Evolutionary conservation across 164 flowering plant species (phyloP).

Genomic region (Nymphaea thermarum): DNA sequence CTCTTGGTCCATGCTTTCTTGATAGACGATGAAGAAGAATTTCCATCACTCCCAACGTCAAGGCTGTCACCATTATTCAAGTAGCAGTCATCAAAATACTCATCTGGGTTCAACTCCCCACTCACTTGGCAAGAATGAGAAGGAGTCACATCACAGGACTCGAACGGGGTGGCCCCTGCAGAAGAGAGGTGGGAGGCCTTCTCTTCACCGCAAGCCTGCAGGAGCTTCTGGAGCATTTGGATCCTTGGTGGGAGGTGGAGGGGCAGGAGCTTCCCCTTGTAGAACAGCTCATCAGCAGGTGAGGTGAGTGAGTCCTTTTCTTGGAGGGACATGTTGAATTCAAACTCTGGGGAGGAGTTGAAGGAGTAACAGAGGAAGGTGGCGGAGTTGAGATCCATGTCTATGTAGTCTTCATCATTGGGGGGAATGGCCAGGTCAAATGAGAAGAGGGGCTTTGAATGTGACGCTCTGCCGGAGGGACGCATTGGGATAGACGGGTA

Average conservation of each 20-base stretch:
- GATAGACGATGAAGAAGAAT: conserved; percentile 13
- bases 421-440: conserved; percentile 12
- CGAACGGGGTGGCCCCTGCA: conserved; percentile 26
- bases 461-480: neutral
- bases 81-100: conserved; percentile 47
- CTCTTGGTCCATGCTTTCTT: conserved; percentile 47
- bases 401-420: conserved; percentile 70
- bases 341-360: conserved; percentile 44
- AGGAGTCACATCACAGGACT: conserved; percentile 52
- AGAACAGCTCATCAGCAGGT: conserved; percentile 91
- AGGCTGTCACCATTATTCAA: neutral
- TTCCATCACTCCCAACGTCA: conserved; percentile 12
- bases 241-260: conserved; percentile 79
- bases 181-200: conserved; percentile 9
- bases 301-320: conserved; percentile 33
- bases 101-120: conserved; percentile 50
- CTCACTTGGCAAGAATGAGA: conserved; percentile 54
- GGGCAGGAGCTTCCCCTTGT: conserved; percentile 82
- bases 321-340: conserved; percentile 55
- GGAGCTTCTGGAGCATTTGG: conserved; percentile 64
- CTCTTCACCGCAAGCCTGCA: conserved; percentile 11
- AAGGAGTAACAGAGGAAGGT: conserved; percentile 18
- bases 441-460: conserved; percentile 1
- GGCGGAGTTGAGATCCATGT: conserved; percentile 59
- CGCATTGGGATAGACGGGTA: neutral